Base-by-base conservation (phyloP, 805 yeast genomes). In the Komagataella kurtzmanii region DNA sequence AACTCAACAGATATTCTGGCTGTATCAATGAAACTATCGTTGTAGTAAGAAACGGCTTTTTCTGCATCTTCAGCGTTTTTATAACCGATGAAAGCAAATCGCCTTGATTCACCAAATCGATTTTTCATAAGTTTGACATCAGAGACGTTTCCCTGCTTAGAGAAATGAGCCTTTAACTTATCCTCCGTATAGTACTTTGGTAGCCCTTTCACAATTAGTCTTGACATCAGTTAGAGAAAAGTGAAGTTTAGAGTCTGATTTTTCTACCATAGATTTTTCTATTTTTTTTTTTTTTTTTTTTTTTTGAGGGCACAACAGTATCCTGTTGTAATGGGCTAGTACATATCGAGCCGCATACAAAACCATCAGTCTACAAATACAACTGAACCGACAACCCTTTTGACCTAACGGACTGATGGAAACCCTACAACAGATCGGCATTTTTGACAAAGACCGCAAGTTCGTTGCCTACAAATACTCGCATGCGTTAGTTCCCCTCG, bases 11-110 rank as follows among this genome's bases (percentile, higher is more conserved):
- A 81, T 17, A 93, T 76, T 58, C 77, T 79, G 1, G 95, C 74
- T 1, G 97, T 89, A 60, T 88, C 93, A 53, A 93, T 80, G 64
- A 80, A 93, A 1, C 95, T 78, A 6, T 77, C 74, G 67, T 93
- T 73, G 65, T 85, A 90, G 65, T 77, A 88, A 49, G 69, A 73
- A 6, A 82, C 91, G 0, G 97, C 96, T 47, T 72, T 76, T 49
- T 74, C 78, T 1, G 99, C 98, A 59, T 86, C 96, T 10, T 68
- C 74, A 17, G 68, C 72, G n/a, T 80, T 72, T 59, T 80, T 83
- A 65, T 77, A 93, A 1, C 99, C 99, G 50, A 93, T 72, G 60
- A 93, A 93, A 6, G 96, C 98, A 72, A 93, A 93, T 58, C 95
- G 74, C 66, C 99, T 79, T 7, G 96, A 85, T 60, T 83, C 85